Conservation (phyloP, 192 early-diverging fungal species). For the Gonapodya prolifera region DNA sequence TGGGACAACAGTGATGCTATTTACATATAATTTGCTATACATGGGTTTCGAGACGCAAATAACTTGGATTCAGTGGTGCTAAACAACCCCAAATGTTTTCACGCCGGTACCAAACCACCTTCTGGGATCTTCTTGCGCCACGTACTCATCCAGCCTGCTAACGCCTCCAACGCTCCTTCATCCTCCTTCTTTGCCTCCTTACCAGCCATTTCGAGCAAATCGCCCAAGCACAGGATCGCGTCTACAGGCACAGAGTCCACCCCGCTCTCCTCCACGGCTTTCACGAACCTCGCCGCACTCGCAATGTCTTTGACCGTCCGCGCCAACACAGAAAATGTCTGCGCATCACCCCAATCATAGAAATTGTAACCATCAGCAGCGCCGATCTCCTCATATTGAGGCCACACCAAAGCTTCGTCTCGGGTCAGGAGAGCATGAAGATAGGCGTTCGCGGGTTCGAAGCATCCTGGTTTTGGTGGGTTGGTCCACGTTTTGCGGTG, state of each 20-base stretch:
- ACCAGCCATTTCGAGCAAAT: not conserved
- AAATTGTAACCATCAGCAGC: not conserved
- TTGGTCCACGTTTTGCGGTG: not conserved
- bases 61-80: no score
- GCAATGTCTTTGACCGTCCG: not conserved
- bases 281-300: not conserved
- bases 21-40: no score
- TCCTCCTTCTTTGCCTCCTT: not conserved
- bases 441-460: no score
- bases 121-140: not conserved
- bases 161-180: not conserved
- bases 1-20: no score
- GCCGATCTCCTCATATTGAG: not conserved
- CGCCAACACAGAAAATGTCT: not conserved
- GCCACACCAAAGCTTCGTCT: no score
- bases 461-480: no score
- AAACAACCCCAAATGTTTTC: no score
- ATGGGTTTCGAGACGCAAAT: no score
- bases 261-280: not conserved
- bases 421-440: no score
- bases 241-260: not conserved
- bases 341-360: not conserved
- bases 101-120: not conserved
- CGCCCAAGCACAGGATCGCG: no score
- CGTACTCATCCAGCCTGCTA: not conserved